These are phyloP conservation scores for Podospora bellae-mahoneyi DNA, from an alignment of 495 filamentous ascomycete species.

Conservation along the genomic window DNA sequence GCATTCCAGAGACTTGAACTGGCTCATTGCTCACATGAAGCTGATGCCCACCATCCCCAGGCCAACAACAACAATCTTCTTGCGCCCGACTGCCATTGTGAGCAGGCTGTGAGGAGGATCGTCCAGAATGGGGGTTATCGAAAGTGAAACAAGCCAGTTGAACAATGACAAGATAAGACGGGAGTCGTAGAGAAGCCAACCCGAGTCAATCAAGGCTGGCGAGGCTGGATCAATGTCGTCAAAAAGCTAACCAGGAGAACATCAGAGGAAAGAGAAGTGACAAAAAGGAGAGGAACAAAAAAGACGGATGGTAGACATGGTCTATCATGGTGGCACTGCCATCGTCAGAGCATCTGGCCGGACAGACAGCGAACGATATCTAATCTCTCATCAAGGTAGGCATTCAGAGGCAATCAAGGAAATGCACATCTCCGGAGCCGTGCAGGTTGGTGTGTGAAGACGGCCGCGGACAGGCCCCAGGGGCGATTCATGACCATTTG, in stretches of 20 bases:
- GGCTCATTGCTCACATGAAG: constrained; percentile 66
- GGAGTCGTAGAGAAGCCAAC: neutral
- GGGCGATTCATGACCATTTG: neutral
- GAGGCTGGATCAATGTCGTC: neutral
- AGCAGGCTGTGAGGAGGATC: neutral
- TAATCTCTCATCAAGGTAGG: neutral
- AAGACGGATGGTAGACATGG: neutral
- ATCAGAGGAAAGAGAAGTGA: neutral
- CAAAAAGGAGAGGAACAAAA: neutral
- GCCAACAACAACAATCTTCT: constrained; percentile 81
- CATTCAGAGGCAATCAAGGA: neutral
- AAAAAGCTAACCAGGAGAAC: neutral
- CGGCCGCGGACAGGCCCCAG: neutral
- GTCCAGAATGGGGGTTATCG: neutral
- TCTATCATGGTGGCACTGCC: neutral
- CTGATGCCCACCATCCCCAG: constrained; percentile 95
- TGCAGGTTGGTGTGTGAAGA: neutral
- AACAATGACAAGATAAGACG: neutral
- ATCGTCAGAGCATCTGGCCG: neutral
- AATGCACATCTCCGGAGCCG: neutral
- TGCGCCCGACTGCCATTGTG: constrained; percentile 47
- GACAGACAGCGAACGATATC: neutral
- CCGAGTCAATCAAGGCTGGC: neutral
- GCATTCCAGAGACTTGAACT: neutral
- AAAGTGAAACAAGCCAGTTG: neutral